Evolutionary conservation across 352 stramenopile genomes (phyloP).

Genomic region (Phytophthora syringae): DNA sequence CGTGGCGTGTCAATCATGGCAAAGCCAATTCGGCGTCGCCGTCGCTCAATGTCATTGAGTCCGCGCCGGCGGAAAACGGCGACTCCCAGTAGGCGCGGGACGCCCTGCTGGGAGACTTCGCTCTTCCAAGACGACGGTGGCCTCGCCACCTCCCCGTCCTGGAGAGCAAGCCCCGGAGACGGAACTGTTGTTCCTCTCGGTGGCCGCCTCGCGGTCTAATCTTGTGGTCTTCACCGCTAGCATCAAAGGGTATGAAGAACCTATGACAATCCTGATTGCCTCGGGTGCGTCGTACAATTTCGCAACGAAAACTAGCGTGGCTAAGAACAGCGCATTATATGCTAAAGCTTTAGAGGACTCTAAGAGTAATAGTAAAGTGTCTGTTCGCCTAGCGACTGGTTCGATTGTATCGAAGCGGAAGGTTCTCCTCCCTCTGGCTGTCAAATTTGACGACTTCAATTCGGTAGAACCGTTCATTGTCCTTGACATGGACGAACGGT

Average conservation of each 20-base stretch:
- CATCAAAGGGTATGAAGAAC: conserved; percentile 1
- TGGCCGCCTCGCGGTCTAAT: not conserved
- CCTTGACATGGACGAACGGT: not conserved
- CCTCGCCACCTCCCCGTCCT: not conserved
- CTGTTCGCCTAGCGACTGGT: not conserved
- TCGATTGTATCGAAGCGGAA: not conserved
- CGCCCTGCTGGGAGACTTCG: too few relatives aligned
- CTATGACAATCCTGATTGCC: not conserved
- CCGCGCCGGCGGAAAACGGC: too few relatives aligned
- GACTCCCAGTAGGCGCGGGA: too few relatives aligned
- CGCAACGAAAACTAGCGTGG: not conserved
- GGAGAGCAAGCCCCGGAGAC: not conserved
- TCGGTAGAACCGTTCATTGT: not conserved
- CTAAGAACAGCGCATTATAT: not conserved
- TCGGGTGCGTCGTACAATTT: not conserved
- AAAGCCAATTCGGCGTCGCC: too few relatives aligned
- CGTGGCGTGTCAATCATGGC: too few relatives aligned
- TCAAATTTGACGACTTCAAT: not conserved
- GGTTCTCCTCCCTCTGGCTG: not conserved
- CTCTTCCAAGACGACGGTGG: too few relatives aligned
- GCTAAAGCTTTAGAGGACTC: conserved; percentile 1
- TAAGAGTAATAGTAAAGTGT: conserved; percentile 1
- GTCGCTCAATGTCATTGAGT: too few relatives aligned
- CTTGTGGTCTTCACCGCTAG: not conserved
- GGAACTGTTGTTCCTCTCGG: not conserved